Conservation (phyloP, 768 basidiomycete species). For the Amanita molliuscula region DNA sequence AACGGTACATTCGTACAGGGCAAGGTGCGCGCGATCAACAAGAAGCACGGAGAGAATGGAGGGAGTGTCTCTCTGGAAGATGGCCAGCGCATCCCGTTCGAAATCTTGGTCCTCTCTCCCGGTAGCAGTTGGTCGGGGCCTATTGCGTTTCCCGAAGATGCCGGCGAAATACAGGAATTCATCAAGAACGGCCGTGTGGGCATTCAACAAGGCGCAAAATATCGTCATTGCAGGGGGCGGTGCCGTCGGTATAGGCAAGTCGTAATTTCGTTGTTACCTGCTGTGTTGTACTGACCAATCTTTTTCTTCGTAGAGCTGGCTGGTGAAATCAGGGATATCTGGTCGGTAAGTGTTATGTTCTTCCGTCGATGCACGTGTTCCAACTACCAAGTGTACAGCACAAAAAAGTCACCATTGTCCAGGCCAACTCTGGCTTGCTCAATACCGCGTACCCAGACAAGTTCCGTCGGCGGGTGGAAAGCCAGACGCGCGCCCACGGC, state of each 20-base stretch:
- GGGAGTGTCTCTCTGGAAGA: slow-evolving; percentile 34
- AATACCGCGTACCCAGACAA: slow-evolving; percentile 39
- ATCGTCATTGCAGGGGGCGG: slow-evolving; percentile 33
- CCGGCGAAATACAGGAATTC: slow-evolving; percentile 16
- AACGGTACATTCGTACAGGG: slow-evolving; percentile 33
- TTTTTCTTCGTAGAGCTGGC: slow-evolving; percentile 14
- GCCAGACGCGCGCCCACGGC: slow-evolving; percentile 25
- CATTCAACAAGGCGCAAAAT: slow-evolving; percentile 23
- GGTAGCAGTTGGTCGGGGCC: slow-evolving; percentile 38
- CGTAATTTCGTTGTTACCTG: slow-evolving; percentile 5
- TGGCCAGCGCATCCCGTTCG: slow-evolving; percentile 35
- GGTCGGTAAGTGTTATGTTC: slow-evolving; percentile 14
- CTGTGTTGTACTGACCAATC: neutral
- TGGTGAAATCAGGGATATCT: slow-evolving; percentile 20
- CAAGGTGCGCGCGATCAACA: slow-evolving; percentile 16
- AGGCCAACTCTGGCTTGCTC: slow-evolving; percentile 33
- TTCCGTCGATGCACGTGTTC: neutral
- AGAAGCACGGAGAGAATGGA: slow-evolving; percentile 17
- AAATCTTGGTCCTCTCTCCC: slow-evolving; percentile 45
- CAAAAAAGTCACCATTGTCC: slow-evolving; percentile 48
- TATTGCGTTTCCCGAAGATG: slow-evolving; percentile 19
- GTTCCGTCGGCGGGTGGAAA: slow-evolving; percentile 32
- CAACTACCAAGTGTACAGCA: slow-evolving; percentile 10
- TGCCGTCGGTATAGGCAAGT: slow-evolving; percentile 24
- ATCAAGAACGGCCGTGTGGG: slow-evolving; percentile 8